A percentile compares a stretch with the other conserved stretches of the same genome.
Conservation (phyloP, 805 yeast genomes). For the Saturnispora hagleri region DNA sequence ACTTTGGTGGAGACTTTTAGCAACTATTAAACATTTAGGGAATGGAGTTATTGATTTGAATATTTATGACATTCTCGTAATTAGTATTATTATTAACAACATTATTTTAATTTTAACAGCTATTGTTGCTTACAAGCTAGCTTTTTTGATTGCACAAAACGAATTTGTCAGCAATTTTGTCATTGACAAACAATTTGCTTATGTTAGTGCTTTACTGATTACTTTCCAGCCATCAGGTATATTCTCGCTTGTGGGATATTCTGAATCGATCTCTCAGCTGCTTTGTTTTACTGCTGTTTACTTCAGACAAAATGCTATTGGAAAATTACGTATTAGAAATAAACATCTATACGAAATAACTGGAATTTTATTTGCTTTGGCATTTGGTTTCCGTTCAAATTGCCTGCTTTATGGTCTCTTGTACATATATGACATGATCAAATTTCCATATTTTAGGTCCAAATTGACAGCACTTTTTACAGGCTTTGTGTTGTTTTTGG, state of each 20-base stretch:
- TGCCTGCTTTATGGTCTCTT: slow-evolving; percentile 63
- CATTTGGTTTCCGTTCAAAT: slow-evolving; percentile 66
- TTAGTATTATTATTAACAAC: slow-evolving; percentile 44
- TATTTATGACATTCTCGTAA: slow-evolving; percentile 21
- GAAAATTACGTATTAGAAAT: slow-evolving; percentile 4
- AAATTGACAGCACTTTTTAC: slow-evolving; percentile 33
- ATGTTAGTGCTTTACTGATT: slow-evolving; percentile 30
- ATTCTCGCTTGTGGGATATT: slow-evolving; percentile 62
- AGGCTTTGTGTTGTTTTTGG: slow-evolving; percentile 45
- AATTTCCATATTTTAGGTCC: slow-evolving; percentile 7
- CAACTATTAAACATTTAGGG: slow-evolving; percentile 28
- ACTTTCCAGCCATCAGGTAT: slow-evolving; percentile 73
- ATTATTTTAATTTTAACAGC: slow-evolving; percentile 41
- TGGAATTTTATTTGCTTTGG: slow-evolving; percentile 46
- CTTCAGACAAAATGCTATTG: slow-evolving; percentile 33
- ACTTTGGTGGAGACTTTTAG: slow-evolving; percentile 51
- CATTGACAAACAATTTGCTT: slow-evolving; percentile 9
- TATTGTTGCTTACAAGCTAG: slow-evolving; percentile 40
- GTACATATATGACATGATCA: slow-evolving; percentile 46
- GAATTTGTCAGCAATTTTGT: not conserved
- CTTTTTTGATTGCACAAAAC: slow-evolving; percentile 24
- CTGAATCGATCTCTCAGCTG: slow-evolving; percentile 65
- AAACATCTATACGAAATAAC: slow-evolving; percentile 31
- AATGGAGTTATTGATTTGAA: slow-evolving; percentile 17
- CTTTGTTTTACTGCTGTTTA: slow-evolving; percentile 49